Evolutionary conservation across 495 filamentous ascomycete species (phyloP).

Genomic region (Delitschia confertaspora): DNA sequence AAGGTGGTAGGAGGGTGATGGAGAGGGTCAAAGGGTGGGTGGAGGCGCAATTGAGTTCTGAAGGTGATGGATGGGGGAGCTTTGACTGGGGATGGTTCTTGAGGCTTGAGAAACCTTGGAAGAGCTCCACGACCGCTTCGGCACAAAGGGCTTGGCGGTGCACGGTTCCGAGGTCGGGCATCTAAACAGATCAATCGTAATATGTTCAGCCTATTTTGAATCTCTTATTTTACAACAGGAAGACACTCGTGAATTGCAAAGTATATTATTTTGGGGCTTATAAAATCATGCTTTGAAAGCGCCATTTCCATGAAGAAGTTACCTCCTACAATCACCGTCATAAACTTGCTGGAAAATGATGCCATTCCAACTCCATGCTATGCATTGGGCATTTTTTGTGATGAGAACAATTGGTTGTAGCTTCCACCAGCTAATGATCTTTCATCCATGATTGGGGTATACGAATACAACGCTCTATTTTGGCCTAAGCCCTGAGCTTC

Average conservation of each 20-base stretch:
- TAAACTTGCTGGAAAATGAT: not conserved
- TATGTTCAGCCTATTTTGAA: too few species aligned
- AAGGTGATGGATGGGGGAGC: not conserved
- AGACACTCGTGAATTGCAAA: too few species aligned
- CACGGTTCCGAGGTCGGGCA: conserved; percentile 6
- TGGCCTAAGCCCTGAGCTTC: conserved; percentile 22
- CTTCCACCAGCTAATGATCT: too few species aligned
- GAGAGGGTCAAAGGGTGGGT: conserved; percentile 6
- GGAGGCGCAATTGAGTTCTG: conserved; percentile 14
- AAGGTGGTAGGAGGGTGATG: conserved; percentile 1
- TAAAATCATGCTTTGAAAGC: too few species aligned
- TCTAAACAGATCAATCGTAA: too few species aligned
- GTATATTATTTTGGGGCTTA: too few species aligned
- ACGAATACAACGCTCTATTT: too few species aligned
- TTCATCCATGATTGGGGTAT: too few species aligned
- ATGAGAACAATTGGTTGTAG: too few species aligned
- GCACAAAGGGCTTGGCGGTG: conserved; percentile 8
- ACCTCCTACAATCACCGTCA: not conserved
- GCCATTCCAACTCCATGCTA: not conserved
- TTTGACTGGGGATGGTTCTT: conserved; percentile 4
- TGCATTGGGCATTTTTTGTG: not conserved
- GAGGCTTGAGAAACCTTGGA: conserved; percentile 7
- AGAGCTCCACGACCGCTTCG: too few species aligned
- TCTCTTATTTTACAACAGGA: too few species aligned
- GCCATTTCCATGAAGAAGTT: too few species aligned